These are phyloP conservation scores for Gamsiella multidivaricata DNA, from an alignment of 192 early-diverging fungal genomes.

Conservation along the genomic window DNA sequence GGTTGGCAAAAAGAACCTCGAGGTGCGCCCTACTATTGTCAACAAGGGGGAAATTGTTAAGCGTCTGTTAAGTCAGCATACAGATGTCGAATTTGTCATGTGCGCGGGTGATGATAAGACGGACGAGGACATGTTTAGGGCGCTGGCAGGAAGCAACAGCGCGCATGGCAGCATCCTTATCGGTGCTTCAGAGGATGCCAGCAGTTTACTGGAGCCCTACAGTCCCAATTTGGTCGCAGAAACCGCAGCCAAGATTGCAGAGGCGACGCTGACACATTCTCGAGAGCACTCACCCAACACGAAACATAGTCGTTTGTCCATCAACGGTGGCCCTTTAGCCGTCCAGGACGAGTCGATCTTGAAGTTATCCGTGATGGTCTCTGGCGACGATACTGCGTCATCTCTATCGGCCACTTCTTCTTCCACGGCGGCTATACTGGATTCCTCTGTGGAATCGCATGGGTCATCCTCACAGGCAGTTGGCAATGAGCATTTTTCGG, in stretches of 20 bases:
- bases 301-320: constrained; percentile 2
- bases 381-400: constrained; percentile 58
- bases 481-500: constrained; percentile 31
- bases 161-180: not conserved
- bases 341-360: not conserved
- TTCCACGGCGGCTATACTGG: not conserved
- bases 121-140: constrained; percentile 97
- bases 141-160: constrained; percentile 57
- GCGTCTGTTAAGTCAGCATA: constrained; percentile 71
- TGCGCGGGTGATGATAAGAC: constrained; percentile 98
- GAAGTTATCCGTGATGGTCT: not conserved
- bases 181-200: not conserved
- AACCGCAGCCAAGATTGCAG: constrained; percentile 36
- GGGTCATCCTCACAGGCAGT: not conserved
- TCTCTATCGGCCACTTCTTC: not conserved
- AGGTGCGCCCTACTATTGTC: constrained; percentile 89
- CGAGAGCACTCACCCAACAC: constrained; percentile 13
- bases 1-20: constrained; percentile 96
- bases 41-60: constrained; percentile 99
- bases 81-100: constrained; percentile 88
- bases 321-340: not conserved
- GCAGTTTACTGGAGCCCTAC: constrained; percentile 19
- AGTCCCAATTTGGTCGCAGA: constrained; percentile 31
- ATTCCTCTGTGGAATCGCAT: not conserved
- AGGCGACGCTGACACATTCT: constrained; percentile 24